These are phyloP conservation scores for Pyrenopolyporus hunteri DNA, from an alignment of 495 filamentous ascomycete species.

Conservation along the genomic window DNA sequence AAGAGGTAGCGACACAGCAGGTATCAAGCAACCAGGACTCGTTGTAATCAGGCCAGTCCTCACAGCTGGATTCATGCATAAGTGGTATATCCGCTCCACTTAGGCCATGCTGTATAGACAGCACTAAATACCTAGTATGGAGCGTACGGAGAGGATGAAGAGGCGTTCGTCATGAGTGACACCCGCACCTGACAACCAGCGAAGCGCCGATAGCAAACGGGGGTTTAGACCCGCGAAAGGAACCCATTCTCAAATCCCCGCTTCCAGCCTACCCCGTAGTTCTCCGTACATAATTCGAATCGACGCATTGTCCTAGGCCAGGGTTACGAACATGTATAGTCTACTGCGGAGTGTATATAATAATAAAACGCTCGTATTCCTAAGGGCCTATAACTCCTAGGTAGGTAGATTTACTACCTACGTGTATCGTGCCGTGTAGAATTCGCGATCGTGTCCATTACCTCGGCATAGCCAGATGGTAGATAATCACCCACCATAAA, in stretches of 20 bases:
- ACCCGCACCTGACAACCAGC: too few species aligned
- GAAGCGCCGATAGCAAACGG: slow-evolving; percentile 26
- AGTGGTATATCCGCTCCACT: slow-evolving; percentile 5
- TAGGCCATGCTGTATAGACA: too few species aligned
- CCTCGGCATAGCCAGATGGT: too few species aligned
- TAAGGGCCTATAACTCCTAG: background rate
- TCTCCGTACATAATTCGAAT: too few species aligned
- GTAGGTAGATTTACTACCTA: background rate
- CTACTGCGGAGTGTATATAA: too few species aligned
- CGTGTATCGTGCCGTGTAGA: background rate
- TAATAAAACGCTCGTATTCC: background rate
- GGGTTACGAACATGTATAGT: background rate
- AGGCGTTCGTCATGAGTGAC: too few species aligned
- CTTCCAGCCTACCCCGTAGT: too few species aligned
- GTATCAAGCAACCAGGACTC: background rate
- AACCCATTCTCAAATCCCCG: slow-evolving; percentile 21
- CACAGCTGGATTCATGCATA: slow-evolving; percentile 16
- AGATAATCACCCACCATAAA: too few species aligned
- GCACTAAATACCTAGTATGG: too few species aligned
- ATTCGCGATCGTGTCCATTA: background rate
- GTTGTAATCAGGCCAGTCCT: slow-evolving; percentile 21
- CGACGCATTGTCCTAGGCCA: too few species aligned
- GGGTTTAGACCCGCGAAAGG: slow-evolving; percentile 12
- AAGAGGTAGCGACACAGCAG: slow-evolving; percentile 17
- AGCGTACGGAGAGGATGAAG: too few species aligned